phyloP scores from a whole-genome alignment of 2,329 filamentous ascomycete species.

The Trematosphaeria pertusa region DNA sequence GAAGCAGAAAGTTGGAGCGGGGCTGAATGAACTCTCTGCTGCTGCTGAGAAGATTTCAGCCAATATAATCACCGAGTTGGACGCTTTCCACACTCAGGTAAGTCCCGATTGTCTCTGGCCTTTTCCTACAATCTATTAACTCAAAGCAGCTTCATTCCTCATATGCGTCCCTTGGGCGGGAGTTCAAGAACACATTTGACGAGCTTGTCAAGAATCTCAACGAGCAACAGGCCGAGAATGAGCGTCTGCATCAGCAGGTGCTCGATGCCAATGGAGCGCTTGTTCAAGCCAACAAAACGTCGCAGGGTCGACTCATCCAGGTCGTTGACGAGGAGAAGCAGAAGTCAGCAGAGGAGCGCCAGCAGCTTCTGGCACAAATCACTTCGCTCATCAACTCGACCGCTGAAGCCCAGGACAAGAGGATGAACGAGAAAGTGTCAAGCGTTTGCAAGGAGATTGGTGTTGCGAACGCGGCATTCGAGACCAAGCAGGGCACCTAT shows the following conservation, averaged over 20 bases:
- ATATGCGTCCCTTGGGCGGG: slow-evolving; percentile 81
- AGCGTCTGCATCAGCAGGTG: slow-evolving; percentile 75
- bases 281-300: slow-evolving; percentile 70
- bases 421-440: slow-evolving; percentile 70
- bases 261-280: slow-evolving; percentile 72
- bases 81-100: slow-evolving; percentile 77
- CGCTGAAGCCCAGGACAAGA: slow-evolving; percentile 73
- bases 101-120: too few species aligned
- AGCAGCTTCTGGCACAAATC: slow-evolving; percentile 78
- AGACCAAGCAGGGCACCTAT: slow-evolving; percentile 71
- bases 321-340: slow-evolving; percentile 78
- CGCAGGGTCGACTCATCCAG: slow-evolving; percentile 71
- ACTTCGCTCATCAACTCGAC: slow-evolving; percentile 77
- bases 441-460: slow-evolving; percentile 70
- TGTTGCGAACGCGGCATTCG: slow-evolving; percentile 69
- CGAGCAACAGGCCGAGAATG: slow-evolving; percentile 77
- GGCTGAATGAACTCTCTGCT: slow-evolving; percentile 79
- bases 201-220: slow-evolving; percentile 77
- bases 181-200: slow-evolving; percentile 87
- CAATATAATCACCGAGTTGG: slow-evolving; percentile 85
- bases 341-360: slow-evolving; percentile 74
- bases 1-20: slow-evolving; percentile 83
- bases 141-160: slow-evolving; percentile 76
- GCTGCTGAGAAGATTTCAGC: slow-evolving; percentile 89
- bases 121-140: too few species aligned